A percentile compares a stretch with the other conserved stretches of the same genome.
Conservation (phyloP, 768 basidiomycete genomes). For the Wakefieldia striispora region DNA sequence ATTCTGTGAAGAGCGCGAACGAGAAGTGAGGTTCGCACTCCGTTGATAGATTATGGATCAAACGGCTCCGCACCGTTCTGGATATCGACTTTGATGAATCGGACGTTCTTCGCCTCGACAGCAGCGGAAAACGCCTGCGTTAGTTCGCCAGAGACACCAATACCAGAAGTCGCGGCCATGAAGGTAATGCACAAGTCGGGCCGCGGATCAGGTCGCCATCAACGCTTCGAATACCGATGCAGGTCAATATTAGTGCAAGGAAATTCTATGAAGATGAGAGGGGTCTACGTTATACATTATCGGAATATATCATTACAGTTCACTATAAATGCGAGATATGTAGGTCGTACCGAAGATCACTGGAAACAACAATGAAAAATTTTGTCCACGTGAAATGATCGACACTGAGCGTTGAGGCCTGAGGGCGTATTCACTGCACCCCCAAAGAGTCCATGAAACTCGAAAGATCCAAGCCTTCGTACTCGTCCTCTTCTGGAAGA, state of each 20-base stretch:
- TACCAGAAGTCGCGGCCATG: slow-evolving; percentile 79
- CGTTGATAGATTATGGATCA: slow-evolving; percentile 1
- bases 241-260: slow-evolving; percentile 9
- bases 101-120: slow-evolving; percentile 44
- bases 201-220: too few species aligned
- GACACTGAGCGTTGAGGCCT: too few species aligned
- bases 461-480: slow-evolving; percentile 80
- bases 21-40: slow-evolving; percentile 22
- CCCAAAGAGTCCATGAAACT: slow-evolving; percentile 87
- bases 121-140: slow-evolving; percentile 56
- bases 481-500: slow-evolving; percentile 89
- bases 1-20: slow-evolving; percentile 45
- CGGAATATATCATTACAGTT: slow-evolving; percentile 31
- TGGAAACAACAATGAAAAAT: slow-evolving; percentile 13
- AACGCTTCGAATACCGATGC: too few species aligned
- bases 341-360: slow-evolving; percentile 17
- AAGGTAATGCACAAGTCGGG: background rate
- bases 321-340: slow-evolving; percentile 35
- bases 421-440: slow-evolving; percentile 34
- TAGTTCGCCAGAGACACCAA: slow-evolving; percentile 60
- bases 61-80: slow-evolving; percentile 55
- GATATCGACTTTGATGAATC: slow-evolving; percentile 80
- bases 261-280: slow-evolving; percentile 12
- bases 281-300: slow-evolving; percentile 35
- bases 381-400: slow-evolving; percentile 18